Evolutionary conservation across 2,329 filamentous ascomycete genomes (phyloP), one percentile per base, ranked within the genome.

Genomic region (Colletotrichum lini): DNA sequence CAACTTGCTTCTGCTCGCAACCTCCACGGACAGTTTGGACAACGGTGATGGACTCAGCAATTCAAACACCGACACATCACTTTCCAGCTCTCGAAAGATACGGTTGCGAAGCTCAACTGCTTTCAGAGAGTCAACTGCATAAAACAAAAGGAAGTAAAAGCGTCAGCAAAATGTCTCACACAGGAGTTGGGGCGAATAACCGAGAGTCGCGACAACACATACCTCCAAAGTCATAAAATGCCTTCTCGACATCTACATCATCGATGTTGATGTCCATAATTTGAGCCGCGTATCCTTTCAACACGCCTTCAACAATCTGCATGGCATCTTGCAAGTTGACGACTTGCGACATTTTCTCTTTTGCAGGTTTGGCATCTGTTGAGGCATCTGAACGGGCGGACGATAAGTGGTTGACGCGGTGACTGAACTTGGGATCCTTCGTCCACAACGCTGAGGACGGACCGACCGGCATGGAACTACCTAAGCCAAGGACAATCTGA

Each of bases 171-270:
- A 16, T 21, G 23, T 21, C 5, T 6, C 5, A 30, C 3, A 30
- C 5, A 30, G 26, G 26, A 30, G 26, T 30, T 1, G 26, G 4
- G 26, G 5, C 26, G 26, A 30, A 30, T 30, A 30, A 30, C 1
- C 5, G 26, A 30, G 4, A 30, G 4, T 30, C 26, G 26, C 26
- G 26, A 5, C 26, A 30, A 52, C 35, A 61, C 52, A 0, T 58
- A 69, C 60, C 60, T 42, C 63, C 67, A 67, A 67, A 65, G 38
- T 70, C 67, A n/a, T 62, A 60, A n/a, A 67, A 66, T 4, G 61
- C 62, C 4, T 70, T 70, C 21, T 65, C 66, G 3, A 40, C 26
- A 42, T 69, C 67, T 10, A 70, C 47, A 6, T 65, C 67, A 0
- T 58, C 56, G 1, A 18, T 9, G 1, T 47, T 18, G 26, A 70